Percentiles rank a stretch among this genome's conserved stretches.
Evolutionary conservation across 2,329 filamentous ascomycete genomes (phyloP).

Genomic region (Rhynchosporium secalis): DNA sequence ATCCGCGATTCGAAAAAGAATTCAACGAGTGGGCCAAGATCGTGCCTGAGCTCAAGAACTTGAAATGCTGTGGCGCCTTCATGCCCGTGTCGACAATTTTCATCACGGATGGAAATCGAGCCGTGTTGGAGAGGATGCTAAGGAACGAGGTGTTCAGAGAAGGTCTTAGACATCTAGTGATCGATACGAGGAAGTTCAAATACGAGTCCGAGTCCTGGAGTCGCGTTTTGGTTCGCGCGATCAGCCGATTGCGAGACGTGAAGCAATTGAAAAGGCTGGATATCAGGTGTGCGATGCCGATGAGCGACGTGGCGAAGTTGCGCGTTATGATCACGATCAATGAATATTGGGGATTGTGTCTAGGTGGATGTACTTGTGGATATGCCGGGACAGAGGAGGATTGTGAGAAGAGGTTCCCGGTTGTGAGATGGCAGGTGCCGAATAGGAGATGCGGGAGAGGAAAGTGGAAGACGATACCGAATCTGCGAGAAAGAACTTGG

Average conservation of each 20-base stretch:
- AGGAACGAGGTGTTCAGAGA: background rate
- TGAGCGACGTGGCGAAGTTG: background rate
- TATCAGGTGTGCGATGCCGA: background rate
- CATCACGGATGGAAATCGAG: background rate
- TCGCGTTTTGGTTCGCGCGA: background rate
- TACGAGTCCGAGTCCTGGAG: background rate
- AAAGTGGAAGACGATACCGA: background rate
- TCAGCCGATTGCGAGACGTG: background rate
- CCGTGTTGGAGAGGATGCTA: background rate
- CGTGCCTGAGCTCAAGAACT: background rate
- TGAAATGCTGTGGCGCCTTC: background rate
- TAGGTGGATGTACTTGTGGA: background rate
- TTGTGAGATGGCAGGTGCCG: background rate
- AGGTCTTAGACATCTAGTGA: background rate
- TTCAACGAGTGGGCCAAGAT: background rate
- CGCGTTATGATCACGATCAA: background rate
- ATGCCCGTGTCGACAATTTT: background rate
- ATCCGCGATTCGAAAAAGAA: background rate
- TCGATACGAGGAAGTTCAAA: background rate
- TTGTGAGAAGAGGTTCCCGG: background rate
- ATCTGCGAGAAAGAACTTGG: background rate
- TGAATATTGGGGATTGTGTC: background rate
- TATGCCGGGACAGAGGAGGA: background rate
- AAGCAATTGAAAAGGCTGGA: background rate
- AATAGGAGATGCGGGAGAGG: background rate